A percentile compares a stretch with the other conserved stretches of the same genome.
Evolutionary conservation across 306 rosid species (phyloP).

Genomic region (Senna siamea): DNA sequence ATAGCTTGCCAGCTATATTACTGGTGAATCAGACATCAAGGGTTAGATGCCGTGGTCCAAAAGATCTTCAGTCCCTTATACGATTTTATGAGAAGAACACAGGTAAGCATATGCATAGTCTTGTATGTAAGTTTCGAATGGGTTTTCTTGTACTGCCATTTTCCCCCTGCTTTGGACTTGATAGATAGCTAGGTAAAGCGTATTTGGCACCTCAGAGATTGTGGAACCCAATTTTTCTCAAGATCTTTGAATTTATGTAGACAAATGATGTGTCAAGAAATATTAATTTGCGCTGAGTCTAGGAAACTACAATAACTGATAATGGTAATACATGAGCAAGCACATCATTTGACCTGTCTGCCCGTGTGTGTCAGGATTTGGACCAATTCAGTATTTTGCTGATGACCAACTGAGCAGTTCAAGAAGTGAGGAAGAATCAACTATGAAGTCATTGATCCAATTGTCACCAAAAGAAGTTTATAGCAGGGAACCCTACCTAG

Average conservation of each 20-base stretch:
- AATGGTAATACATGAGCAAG: not conserved
- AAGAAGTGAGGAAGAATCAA: constrained; percentile 38
- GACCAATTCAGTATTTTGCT: constrained; percentile 44
- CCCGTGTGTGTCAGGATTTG: constrained; percentile 53
- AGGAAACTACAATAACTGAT: constrained; percentile 10
- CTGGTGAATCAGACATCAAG: constrained; percentile 66
- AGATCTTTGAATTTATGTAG: not conserved
- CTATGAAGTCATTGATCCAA: constrained; percentile 37
- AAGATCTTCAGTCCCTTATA: constrained; percentile 48
- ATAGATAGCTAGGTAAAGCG: constrained; percentile 30
- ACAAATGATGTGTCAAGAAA: not conserved
- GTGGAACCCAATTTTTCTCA: not conserved
- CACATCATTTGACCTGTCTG: constrained; percentile 3
- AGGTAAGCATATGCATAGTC: constrained; percentile 50
- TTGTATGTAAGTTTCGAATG: constrained; percentile 12
- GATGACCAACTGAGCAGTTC: constrained; percentile 34
- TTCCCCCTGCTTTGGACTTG: constrained; percentile 19
- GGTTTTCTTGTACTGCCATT: not conserved
- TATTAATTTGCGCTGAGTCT: not conserved
- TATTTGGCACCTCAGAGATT: not conserved
- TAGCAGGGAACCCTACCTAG: constrained; percentile 62
- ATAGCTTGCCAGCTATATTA: constrained; percentile 72
- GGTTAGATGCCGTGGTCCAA: constrained; percentile 64
- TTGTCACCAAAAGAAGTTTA: constrained; percentile 44
- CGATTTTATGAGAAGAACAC: constrained; percentile 68